A percentile compares a stretch with the other conserved stretches of the same genome.
These are phyloP conservation scores for Lolium perenne DNA, from an alignment of 176 grass and related monocot genomes.

Conservation along the genomic window DNA sequence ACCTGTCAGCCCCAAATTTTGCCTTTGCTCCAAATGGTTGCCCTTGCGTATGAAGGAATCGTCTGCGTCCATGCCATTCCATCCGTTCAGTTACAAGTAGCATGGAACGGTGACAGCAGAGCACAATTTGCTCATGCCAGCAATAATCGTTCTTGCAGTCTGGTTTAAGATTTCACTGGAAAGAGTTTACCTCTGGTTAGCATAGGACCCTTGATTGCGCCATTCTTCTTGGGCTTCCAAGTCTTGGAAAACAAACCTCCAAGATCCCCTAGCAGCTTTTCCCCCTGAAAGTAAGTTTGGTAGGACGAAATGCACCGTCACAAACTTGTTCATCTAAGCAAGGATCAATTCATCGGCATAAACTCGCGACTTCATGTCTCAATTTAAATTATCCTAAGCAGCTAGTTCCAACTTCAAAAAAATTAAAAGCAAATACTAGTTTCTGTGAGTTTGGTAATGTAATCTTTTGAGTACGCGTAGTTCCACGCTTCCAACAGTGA, in stretches of 20 bases:
- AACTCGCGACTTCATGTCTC: not conserved
- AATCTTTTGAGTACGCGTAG: not conserved
- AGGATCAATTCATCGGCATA: not conserved
- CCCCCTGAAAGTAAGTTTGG: slow-evolving; percentile 49
- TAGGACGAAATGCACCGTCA: not conserved
- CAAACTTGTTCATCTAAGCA: not conserved
- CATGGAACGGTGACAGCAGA: not conserved
- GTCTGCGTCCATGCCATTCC: slow-evolving; percentile 51
- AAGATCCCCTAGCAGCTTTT: slow-evolving; percentile 87
- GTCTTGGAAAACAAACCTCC: slow-evolving; percentile 90
- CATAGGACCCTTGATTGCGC: slow-evolving; percentile 70
- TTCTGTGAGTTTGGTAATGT: too few relatives aligned
- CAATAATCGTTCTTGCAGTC: not conserved
- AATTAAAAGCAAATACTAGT: not conserved
- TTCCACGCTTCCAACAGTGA: not conserved
- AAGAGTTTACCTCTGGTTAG: slow-evolving; percentile 63
- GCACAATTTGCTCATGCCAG: not conserved
- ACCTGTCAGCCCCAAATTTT: slow-evolving; percentile 63
- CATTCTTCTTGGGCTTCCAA: slow-evolving; percentile 84
- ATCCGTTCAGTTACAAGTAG: slow-evolving; percentile 17
- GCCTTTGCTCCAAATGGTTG: slow-evolving; percentile 79
- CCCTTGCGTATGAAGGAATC: slow-evolving; percentile 80
- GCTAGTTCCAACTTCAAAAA: not conserved
- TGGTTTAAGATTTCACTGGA: not conserved
- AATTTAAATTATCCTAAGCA: not conserved